Conservation (phyloP, 164 flowering plant genomes). For the Buxus sempervirens region DNA sequence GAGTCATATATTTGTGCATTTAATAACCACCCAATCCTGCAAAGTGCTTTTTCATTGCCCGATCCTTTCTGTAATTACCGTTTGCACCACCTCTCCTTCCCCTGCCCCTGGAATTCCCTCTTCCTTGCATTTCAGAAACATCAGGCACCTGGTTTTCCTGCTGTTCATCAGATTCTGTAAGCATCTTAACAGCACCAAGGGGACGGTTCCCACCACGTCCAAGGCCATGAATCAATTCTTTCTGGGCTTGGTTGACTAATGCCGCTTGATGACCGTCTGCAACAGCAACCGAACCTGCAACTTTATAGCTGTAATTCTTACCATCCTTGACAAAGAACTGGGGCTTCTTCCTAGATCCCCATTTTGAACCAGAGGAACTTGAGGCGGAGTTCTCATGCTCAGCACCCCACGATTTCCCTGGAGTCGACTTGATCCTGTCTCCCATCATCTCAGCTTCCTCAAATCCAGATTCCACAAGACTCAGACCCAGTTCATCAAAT, state of each 20-base stretch:
- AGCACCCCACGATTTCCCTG: conserved; percentile 27
- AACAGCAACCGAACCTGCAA: conserved; percentile 76
- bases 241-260: conserved; percentile 53
- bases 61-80: conserved; percentile 58
- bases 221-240: conserved; percentile 74
- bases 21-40: conserved; percentile 51
- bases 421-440: conserved; percentile 33
- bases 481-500: conserved; percentile 88
- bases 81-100: conserved; percentile 48
- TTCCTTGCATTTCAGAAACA: conserved; percentile 22
- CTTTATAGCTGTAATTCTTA: conserved; percentile 94
- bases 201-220: conserved; percentile 93
- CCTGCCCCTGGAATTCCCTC: conserved; percentile 28
- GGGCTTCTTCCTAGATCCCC: conserved; percentile 70
- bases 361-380: conserved; percentile 37
- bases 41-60: conserved; percentile 72
- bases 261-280: conserved; percentile 67
- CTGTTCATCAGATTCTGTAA: conserved; percentile 32
- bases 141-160: conserved; percentile 28
- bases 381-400: conserved; percentile 30
- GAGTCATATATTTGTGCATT: too few species aligned
- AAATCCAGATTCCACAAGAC: conserved; percentile 58
- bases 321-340: conserved; percentile 97
- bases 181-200: conserved; percentile 56
- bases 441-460: conserved; percentile 59